Percentiles rank a stretch among this genome's conserved stretches.
These are phyloP conservation scores for Tricholoma furcatifolium DNA, from an alignment of 768 basidiomycete species.

Conservation along the genomic window DNA sequence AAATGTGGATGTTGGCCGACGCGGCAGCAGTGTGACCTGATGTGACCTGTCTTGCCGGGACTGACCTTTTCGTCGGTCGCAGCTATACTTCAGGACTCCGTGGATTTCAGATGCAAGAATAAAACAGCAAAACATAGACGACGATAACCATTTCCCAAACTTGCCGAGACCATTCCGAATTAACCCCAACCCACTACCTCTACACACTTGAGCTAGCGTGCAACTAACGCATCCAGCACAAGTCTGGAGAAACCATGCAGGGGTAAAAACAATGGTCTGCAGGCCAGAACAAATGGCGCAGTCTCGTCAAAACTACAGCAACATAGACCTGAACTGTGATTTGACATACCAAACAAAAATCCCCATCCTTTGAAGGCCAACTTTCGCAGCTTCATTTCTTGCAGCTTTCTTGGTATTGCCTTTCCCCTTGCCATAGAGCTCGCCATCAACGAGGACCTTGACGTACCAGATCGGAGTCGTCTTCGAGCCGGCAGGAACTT, in stretches of 20 bases:
- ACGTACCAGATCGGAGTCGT: conserved; percentile 80
- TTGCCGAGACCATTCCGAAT: conserved; percentile 3
- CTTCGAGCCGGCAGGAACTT: conserved; percentile 40
- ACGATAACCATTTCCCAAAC: background rate
- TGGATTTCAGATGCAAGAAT: too few species aligned
- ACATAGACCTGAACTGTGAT: too few species aligned
- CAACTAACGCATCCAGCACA: conserved; percentile 41
- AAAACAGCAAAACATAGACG: background rate
- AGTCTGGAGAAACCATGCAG: conserved; percentile 58
- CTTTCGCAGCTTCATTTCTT: conserved; percentile 78
- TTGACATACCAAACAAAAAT: conserved; percentile 49
- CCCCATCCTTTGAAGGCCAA: conserved; percentile 61
- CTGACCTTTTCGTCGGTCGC: too few species aligned
- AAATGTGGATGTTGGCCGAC: too few species aligned
- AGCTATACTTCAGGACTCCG: too few species aligned
- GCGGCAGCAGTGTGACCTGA: too few species aligned
- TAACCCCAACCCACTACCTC: conserved; percentile 43
- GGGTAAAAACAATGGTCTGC: conserved; percentile 11
- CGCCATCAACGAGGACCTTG: conserved; percentile 59
- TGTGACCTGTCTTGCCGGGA: too few species aligned
- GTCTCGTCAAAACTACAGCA: background rate
- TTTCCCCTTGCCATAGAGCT: conserved; percentile 57
- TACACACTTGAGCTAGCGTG: conserved; percentile 61
- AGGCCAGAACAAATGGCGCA: background rate
- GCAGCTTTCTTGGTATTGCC: conserved; percentile 80